Evolutionary conservation across 2,329 filamentous ascomycete species (phyloP).

Genomic region (Penicillium sp.): DNA sequence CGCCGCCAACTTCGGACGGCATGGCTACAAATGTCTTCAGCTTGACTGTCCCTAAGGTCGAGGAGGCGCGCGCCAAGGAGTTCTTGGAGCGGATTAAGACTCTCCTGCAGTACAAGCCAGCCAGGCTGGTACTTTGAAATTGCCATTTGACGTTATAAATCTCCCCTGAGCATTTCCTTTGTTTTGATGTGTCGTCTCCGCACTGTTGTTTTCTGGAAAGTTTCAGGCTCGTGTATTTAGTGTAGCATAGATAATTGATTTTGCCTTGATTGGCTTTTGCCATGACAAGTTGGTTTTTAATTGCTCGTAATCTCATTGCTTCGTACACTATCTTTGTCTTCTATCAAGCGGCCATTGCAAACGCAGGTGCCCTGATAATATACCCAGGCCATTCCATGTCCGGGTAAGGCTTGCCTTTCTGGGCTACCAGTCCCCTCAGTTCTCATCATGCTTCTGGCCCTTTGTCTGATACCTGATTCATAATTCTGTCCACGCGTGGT

Average conservation of each 20-base stretch:
- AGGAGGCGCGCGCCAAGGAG: conserved; percentile 73
- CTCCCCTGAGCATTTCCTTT: conserved; percentile 10
- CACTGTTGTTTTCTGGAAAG: conserved; percentile 5
- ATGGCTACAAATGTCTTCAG: conserved; percentile 72
- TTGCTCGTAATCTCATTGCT: too few relatives aligned
- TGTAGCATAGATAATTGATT: conserved; percentile 29
- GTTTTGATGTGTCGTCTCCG: conserved; percentile 18
- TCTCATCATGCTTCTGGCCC: too few relatives aligned
- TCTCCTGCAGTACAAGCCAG: conserved; percentile 75
- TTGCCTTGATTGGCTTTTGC: conserved; percentile 12
- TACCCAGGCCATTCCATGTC: too few relatives aligned
- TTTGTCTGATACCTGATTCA: too few relatives aligned
- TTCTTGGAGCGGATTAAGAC: conserved; percentile 85
- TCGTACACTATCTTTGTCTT: too few relatives aligned
- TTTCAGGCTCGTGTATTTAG: conserved; percentile 21
- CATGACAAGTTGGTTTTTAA: not conserved
- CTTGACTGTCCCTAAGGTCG: conserved; percentile 69
- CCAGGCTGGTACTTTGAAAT: conserved; percentile 59
- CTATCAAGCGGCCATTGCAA: too few relatives aligned
- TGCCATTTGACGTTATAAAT: conserved; percentile 11
- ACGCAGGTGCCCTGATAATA: too few relatives aligned
- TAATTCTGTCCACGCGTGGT: too few relatives aligned
- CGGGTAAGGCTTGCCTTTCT: too few relatives aligned
- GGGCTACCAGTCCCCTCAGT: too few relatives aligned
- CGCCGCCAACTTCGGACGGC: conserved; percentile 33